Conservation (phyloP, 805 yeast genomes). For the Pichia ethanolica region DNA sequence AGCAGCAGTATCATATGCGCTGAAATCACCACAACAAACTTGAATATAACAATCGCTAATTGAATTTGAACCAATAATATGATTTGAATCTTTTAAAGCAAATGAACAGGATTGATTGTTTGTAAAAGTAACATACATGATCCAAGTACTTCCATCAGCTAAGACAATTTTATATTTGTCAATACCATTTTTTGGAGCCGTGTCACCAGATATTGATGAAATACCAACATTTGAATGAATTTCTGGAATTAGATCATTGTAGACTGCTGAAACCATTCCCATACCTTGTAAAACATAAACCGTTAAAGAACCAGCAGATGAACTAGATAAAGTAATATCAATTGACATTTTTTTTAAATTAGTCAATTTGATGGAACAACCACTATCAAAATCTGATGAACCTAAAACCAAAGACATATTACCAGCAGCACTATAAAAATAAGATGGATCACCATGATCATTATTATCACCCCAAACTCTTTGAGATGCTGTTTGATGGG, state of each 20-base stretch:
- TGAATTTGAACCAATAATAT: slow-evolving; percentile 32
- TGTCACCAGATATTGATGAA: slow-evolving; percentile 29
- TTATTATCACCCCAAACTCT: slow-evolving; percentile 42
- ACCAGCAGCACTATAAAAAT: slow-evolving; percentile 45
- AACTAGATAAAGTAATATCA: slow-evolving; percentile 33
- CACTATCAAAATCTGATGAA: slow-evolving; percentile 39
- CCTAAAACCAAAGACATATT: slow-evolving; percentile 52
- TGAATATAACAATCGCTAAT: slow-evolving; percentile 40
- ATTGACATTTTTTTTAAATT: slow-evolving; percentile 47
- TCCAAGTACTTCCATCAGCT: slow-evolving; percentile 40
- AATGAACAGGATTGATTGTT: slow-evolving; percentile 20
- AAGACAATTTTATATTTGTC: slow-evolving; percentile 35
- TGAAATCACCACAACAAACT: slow-evolving; percentile 36
- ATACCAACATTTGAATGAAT: slow-evolving; percentile 43
- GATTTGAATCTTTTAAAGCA: slow-evolving; percentile 27
- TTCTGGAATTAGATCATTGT: slow-evolving; percentile 37
- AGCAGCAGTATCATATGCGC: slow-evolving; percentile 54
- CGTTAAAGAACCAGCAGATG: slow-evolving; percentile 31
- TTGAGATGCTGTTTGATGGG: slow-evolving; percentile 42
- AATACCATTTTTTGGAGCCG: slow-evolving; percentile 25
- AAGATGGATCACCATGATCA: slow-evolving; percentile 43
- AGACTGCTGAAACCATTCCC: slow-evolving; percentile 49
- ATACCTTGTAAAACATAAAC: slow-evolving; percentile 52
- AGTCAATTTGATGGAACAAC: slow-evolving; percentile 35
- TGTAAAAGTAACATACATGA: slow-evolving; percentile 37